Percentiles rank a stretch among this genome's conserved stretches.
Conservation (phyloP, 208 protist genomes). For the Acanthamoeba lenticulata region DNA sequence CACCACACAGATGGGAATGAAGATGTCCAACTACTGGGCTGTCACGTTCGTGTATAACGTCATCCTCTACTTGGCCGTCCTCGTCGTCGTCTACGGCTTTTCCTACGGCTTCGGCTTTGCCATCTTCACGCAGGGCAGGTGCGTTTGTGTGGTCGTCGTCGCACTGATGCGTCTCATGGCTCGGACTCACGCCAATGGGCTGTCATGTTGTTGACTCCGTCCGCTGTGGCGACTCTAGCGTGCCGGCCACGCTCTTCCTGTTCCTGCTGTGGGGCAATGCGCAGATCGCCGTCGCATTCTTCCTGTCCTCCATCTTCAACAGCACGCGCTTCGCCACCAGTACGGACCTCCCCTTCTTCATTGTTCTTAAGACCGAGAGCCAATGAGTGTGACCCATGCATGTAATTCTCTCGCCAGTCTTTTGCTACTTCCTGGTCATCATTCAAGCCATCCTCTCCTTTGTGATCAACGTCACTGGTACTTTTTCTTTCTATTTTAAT, state of each 20-base stretch:
- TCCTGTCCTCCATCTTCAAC: slow-evolving; percentile 58
- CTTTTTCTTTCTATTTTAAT: not conserved
- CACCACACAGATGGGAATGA: slow-evolving; percentile 25
- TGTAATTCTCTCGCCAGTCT: slow-evolving; percentile 17
- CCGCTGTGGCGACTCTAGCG: not conserved
- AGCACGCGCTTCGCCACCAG: slow-evolving; percentile 56
- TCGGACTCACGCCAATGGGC: too few species aligned
- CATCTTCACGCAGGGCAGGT: slow-evolving; percentile 62
- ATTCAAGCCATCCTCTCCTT: slow-evolving; percentile 53
- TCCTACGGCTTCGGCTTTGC: slow-evolving; percentile 53
- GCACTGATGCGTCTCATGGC: not conserved
- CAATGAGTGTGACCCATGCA: not conserved
- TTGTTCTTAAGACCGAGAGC: not conserved
- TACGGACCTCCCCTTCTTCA: not conserved
- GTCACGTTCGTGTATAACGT: slow-evolving; percentile 48
- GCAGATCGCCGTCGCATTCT: slow-evolving; percentile 36
- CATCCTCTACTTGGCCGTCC: slow-evolving; percentile 36
- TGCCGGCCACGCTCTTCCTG: not conserved
- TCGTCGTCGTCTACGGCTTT: slow-evolving; percentile 33
- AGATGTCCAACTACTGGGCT: slow-evolving; percentile 65
- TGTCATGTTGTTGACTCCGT: not conserved
- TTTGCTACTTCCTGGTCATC: slow-evolving; percentile 68
- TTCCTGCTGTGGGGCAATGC: slow-evolving; percentile 68
- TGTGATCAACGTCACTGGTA: slow-evolving; percentile 56
- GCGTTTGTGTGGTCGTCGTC: not conserved